Conservation (phyloP, 164 flowering plant species). For the Malania oleifera region DNA sequence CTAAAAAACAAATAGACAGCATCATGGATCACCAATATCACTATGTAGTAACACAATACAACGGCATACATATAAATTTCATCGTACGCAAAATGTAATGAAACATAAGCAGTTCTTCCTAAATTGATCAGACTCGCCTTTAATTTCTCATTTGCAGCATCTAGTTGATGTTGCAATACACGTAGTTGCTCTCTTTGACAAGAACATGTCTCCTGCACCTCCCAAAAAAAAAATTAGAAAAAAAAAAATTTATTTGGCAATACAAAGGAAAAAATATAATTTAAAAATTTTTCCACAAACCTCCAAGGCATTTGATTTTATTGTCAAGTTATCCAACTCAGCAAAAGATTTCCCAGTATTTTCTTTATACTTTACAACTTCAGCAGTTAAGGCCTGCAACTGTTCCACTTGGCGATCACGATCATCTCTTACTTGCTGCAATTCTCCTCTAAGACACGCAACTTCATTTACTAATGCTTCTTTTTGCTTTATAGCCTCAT, state of each 20-base stretch:
- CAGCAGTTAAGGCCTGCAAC: conserved; percentile 35
- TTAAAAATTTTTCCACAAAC: conserved; percentile 26
- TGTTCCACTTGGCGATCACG: conserved; percentile 44
- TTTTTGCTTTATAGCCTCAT: conserved; percentile 49
- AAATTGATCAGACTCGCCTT: no score
- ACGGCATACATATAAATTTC: neutral
- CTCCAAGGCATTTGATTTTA: conserved; percentile 52
- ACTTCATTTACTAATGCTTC: conserved; percentile 43
- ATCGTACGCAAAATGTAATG: neutral
- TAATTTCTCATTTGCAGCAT: conserved; percentile 32
- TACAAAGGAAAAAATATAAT: neutral
- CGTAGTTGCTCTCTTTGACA: conserved; percentile 25
- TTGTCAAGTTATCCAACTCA: conserved; percentile 43
- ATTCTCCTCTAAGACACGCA: conserved; percentile 34
- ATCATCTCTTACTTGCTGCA: conserved; percentile 60
- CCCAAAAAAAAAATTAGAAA: no score
- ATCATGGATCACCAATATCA: neutral
- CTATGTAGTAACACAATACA: no score
- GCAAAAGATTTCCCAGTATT: conserved; percentile 43
- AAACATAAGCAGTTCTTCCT: neutral
- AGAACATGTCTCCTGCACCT: conserved; percentile 27
- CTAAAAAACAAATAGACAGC: conserved; percentile 10
- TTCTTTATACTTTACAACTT: conserved; percentile 42
- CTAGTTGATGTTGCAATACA: conserved; percentile 23
- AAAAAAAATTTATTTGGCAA: no score